Evolutionary conservation across 129 eudicot genomes (phyloP).

Genomic region (Solidago caesia): DNA sequence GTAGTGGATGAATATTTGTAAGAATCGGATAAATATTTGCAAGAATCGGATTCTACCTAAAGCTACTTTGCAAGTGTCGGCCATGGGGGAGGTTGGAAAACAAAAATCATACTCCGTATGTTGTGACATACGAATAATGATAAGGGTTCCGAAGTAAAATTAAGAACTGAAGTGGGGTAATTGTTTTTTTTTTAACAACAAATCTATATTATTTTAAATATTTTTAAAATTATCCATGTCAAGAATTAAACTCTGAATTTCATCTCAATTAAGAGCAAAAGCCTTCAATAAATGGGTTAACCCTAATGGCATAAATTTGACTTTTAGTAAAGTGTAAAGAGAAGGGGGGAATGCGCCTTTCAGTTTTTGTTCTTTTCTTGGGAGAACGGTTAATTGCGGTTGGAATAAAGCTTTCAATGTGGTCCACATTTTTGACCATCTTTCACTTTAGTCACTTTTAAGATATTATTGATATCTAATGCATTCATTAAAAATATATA

Average conservation of each 20-base stretch:
- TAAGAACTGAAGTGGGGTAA: conserved; percentile 6
- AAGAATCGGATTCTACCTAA: conserved; percentile 6
- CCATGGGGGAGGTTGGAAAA: conserved; percentile 5
- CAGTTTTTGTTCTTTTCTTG: conserved; percentile 32
- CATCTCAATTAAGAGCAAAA: no score
- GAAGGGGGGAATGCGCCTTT: conserved; percentile 19
- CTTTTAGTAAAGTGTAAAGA: conserved; percentile 25
- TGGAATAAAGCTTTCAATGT: conserved; percentile 35
- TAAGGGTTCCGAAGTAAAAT: background rate
- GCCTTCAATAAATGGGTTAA: no score
- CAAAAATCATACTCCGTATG: background rate
- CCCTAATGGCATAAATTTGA: background rate
- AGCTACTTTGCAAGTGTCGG: background rate
- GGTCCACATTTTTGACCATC: conserved; percentile 37
- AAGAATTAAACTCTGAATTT: no score
- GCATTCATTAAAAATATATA: background rate
- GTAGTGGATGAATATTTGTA: no score
- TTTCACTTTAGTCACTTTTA: conserved; percentile 6
- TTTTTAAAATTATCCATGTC: no score
- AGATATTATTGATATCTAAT: background rate
- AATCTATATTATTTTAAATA: no score
- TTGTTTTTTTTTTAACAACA: background rate
- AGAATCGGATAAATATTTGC: no score
- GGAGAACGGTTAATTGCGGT: conserved; percentile 36
- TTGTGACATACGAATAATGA: background rate